A percentile compares a stretch with the other conserved stretches of the same genome.
Evolutionary conservation across 441 rosid species (phyloP).

Genomic region (Eutrema salsugineum): DNA sequence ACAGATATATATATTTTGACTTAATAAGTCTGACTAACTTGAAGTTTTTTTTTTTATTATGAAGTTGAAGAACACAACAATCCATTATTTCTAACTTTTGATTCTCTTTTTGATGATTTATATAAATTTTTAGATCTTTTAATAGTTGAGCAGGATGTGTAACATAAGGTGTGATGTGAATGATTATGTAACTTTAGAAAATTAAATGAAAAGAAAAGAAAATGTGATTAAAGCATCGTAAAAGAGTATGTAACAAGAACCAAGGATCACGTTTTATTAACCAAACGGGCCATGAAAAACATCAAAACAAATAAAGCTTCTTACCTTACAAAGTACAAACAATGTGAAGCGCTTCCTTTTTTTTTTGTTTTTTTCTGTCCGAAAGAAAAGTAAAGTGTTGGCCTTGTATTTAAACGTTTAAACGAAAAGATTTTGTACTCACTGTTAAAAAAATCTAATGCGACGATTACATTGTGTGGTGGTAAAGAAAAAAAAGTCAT

Average conservation of each 20-base stretch:
- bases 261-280: conserved; percentile 22
- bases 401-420: too few species aligned
- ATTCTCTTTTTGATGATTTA: not conserved
- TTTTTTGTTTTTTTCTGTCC: not conserved
- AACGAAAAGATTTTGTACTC: not conserved
- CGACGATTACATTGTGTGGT: not conserved
- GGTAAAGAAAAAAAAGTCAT: not conserved
- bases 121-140: not conserved
- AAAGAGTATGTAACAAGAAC: conserved; percentile 1
- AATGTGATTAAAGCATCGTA: conserved; percentile 26
- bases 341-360: conserved; percentile 20
- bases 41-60: too few species aligned
- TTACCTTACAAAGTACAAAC: conserved; percentile 15
- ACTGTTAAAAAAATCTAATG: not conserved
- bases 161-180: too few species aligned
- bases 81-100: not conserved
- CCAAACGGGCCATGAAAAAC: not conserved
- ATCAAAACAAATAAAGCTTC: not conserved
- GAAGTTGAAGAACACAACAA: not conserved
- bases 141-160: not conserved
- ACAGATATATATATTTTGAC: too few species aligned
- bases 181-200: not conserved
- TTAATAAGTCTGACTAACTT: not conserved
- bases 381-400: not conserved
- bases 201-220: not conserved